Evolutionary conservation across 345 rosid species (phyloP), one percentile per base, ranked within the genome.

Genomic region (Eucalyptus pauciflora): DNA sequence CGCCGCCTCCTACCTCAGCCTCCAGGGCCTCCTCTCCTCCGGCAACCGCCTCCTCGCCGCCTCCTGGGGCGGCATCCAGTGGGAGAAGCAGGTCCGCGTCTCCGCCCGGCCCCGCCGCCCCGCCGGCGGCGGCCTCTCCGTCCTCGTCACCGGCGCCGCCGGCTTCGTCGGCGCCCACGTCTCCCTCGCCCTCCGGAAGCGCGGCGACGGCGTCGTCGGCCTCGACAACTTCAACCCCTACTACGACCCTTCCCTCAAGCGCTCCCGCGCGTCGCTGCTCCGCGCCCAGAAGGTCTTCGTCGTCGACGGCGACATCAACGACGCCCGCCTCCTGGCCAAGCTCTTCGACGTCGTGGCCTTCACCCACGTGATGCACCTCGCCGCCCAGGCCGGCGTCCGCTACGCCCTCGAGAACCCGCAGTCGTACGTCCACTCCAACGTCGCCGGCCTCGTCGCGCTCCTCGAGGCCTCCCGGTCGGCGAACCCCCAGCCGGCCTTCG

Each of bases 351-450:
- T 93, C 80, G 98, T 96, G 48, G 94, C 96, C 18, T 96, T 96
- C 91, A 94, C 96, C 7, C 98, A 96, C 92, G 97, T 96, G 33
- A 95, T 96, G 97, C 98, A 96, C 89, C 90, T 96, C 52, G 98
- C 98, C 45, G 98, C 98, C n/a, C 98, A 96, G 62, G 98, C 98
- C 67, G 98, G 98, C 7, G 97, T 96, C 49, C 50, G 98, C 22
- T 95, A 95, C 93, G 98, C 98, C 24, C 89, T 95, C 93, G 95
- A 95, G 94, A 96, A 96, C 86, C 99, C 98, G 8, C 90, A 88
- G 52, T 95, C 98, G 8, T 96, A 96, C 52, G 94, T 96, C 17
- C 97, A 95, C 43, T 95, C 96, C 90, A 95, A 95, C 93, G 92
- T 95, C 25, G 99, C 96, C 50, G 97, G 98, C 7, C 93, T 96